Evolutionary conservation across 2,329 filamentous ascomycete genomes (phyloP).

Genomic region (Xenosphaeropsis pyriputrescens): DNA sequence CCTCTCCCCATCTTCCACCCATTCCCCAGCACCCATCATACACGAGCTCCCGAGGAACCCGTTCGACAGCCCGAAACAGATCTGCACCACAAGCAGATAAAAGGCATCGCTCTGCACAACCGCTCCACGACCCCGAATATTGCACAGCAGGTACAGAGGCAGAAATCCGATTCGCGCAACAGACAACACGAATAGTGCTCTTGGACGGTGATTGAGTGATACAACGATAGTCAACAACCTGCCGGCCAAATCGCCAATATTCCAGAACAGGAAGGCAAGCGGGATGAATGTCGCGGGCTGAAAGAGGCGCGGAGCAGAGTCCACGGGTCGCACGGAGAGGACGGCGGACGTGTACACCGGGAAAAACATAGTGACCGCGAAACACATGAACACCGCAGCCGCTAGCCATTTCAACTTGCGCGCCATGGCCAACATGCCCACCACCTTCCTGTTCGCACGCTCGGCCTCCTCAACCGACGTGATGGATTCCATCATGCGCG

Average conservation of each 20-base stretch:
- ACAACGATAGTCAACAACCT: slow-evolving; percentile 22
- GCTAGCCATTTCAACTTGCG: slow-evolving; percentile 68
- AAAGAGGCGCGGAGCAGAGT: slow-evolving; percentile 40
- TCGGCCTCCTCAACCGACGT: slow-evolving; percentile 37
- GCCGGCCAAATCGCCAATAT: slow-evolving; percentile 32
- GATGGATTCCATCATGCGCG: slow-evolving; percentile 33
- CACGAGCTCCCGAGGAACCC: slow-evolving; percentile 76
- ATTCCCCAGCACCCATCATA: slow-evolving; percentile 82
- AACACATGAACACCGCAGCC: slow-evolving; percentile 65
- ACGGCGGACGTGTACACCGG: slow-evolving; percentile 77
- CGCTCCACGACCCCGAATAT: slow-evolving; percentile 64
- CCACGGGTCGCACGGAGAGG: slow-evolving; percentile 26
- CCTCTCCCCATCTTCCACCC: slow-evolving; percentile 68
- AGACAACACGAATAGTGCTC: slow-evolving; percentile 51
- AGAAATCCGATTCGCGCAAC: slow-evolving; percentile 56
- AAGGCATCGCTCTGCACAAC: slow-evolving; percentile 69
- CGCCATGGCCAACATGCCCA: slow-evolving; percentile 53
- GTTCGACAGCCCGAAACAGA: slow-evolving; percentile 72
- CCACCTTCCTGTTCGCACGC: slow-evolving; percentile 28
- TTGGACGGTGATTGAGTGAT: slow-evolving; percentile 47
- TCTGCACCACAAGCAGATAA: slow-evolving; percentile 72
- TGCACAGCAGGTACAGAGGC: slow-evolving; percentile 82
- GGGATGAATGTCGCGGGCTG: slow-evolving; percentile 73
- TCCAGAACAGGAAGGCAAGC: slow-evolving; percentile 86
- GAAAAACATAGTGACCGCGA: slow-evolving; percentile 82